Base-by-base conservation (phyloP, 1,284 basidiomycete genomes). In the Pseudozyma sp. region DNA sequence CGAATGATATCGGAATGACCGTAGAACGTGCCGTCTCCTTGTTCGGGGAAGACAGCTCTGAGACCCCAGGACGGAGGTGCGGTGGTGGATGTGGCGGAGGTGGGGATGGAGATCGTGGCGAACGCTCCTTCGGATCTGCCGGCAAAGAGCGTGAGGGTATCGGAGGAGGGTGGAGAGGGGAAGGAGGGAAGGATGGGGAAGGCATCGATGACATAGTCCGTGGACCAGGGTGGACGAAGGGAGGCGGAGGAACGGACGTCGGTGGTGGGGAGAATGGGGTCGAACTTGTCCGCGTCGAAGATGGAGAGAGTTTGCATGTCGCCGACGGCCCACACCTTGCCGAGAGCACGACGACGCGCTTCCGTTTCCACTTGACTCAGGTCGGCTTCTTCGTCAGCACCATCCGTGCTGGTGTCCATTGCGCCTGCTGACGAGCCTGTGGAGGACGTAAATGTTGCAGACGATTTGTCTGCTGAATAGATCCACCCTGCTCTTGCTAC, bases 261-360 rank as follows among this genome's bases (percentile, higher is more conserved):
- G 19, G 76, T 60, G 17, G 69, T 68, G 10, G 56, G 31, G 1
- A 76, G 47, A 19, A 78, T 51, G 31, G 70, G 57, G n/a, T 81
- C 79, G 49, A 81, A 80, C 71, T 73, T 75, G 52, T 79, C 80
- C 6, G 79, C 81, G 50, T 83, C 79, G 53, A 78, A 83, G 11
- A 82, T 47, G 13, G 76, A 59, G 33, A 83, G 40, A 0, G 81
- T 84, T 65, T 84, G 82, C 82, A 84, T 84, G 50, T 84, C 80
- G 40, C 80, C 80, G 1, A 83, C 62, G 2, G 76, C 75, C 67
- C 76, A 84, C 1, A 79, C 76, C 34, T 68, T 68, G n/a, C 80
- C 81, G 0, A 84, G 63, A 0, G 54, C 55, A 13, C 48, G 55
- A 35, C 78, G 56, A 19, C 68, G 63, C 6, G 66, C 56, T 37